phyloP scores from a whole-genome alignment of 371 early-diverging fungal genomes.

The Rhizomucor pusillus region DNA sequence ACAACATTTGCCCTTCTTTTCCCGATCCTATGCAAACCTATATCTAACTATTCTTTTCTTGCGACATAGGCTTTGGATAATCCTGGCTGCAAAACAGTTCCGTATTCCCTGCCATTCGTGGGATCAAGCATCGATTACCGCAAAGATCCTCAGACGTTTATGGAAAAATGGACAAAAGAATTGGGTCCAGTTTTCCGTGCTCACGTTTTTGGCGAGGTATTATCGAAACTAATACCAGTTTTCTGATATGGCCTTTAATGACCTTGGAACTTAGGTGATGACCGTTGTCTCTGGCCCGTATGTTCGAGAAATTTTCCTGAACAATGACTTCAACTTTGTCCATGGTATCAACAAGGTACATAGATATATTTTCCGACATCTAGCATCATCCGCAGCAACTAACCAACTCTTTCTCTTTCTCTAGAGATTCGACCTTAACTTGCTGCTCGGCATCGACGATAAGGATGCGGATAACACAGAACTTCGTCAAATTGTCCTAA shows the following conservation, averaged over 20 bases:
- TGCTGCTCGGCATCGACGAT: constrained; percentile 6
- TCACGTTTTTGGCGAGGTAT: constrained; percentile 29
- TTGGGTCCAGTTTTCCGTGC: constrained; percentile 26
- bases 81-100: constrained; percentile 16
- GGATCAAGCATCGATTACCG: constrained; percentile 24
- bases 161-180: constrained; percentile 18
- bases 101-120: constrained; percentile 18
- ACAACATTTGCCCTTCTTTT: too few relatives aligned
- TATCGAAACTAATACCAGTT: too few relatives aligned
- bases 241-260: too few relatives aligned
- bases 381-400: too few relatives aligned
- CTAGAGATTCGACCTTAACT: constrained; percentile 11
- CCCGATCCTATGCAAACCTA: too few relatives aligned
- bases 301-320: constrained; percentile 19
- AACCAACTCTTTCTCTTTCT: too few relatives aligned
- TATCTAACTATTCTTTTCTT: too few relatives aligned
- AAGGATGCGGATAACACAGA: not conserved
- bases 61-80: not conserved
- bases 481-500: constrained; percentile 5
- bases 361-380: too few relatives aligned
- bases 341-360: constrained; percentile 8
- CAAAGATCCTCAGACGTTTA: constrained; percentile 17
- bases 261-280: too few relatives aligned
- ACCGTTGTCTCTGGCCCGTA: constrained; percentile 12
- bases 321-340: constrained; percentile 13